Evolutionary conservation across 225 moss, liverwort and hornwort species (phyloP).

Genomic region (Bryum argenteum): DNA sequence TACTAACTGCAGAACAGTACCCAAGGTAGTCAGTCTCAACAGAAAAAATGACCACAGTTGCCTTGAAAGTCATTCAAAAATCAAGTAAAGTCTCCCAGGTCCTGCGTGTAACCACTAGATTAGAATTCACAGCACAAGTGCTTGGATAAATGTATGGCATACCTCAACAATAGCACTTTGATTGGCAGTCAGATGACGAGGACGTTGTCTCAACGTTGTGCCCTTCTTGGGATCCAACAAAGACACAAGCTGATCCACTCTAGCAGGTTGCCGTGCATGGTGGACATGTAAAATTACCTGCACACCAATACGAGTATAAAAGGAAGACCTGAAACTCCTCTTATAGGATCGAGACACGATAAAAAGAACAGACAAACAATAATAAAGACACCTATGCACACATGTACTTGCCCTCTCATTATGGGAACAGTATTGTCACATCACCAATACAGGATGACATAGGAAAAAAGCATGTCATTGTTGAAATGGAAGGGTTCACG

Average conservation of each 20-base stretch:
- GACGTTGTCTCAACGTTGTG: conserved; percentile 70
- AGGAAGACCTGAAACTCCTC: not conserved
- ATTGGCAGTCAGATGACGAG: conserved; percentile 87
- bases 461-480: not conserved
- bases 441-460: conserved; percentile 4
- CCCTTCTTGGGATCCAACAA: conserved; percentile 93
- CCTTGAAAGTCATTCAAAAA: not conserved
- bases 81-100: conserved; percentile 1
- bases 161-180: conserved; percentile 98
- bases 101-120: not conserved
- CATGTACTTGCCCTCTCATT: not conserved
- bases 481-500: not conserved
- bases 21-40: not conserved
- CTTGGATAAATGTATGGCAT: conserved; percentile 13
- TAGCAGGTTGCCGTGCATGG: conserved; percentile 78
- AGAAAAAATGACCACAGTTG: not conserved
- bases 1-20: conserved; percentile 67
- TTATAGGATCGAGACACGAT: not conserved
- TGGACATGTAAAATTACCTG: conserved; percentile 92
- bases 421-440: conserved; percentile 3
- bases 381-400: not conserved
- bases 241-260: conserved; percentile 75
- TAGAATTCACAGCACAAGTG: not conserved
- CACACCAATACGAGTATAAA: conserved; percentile 9
- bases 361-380: not conserved